Conservation (phyloP, 2,329 filamentous ascomycete species). For the Alternaria hordeiaustralica region DNA sequence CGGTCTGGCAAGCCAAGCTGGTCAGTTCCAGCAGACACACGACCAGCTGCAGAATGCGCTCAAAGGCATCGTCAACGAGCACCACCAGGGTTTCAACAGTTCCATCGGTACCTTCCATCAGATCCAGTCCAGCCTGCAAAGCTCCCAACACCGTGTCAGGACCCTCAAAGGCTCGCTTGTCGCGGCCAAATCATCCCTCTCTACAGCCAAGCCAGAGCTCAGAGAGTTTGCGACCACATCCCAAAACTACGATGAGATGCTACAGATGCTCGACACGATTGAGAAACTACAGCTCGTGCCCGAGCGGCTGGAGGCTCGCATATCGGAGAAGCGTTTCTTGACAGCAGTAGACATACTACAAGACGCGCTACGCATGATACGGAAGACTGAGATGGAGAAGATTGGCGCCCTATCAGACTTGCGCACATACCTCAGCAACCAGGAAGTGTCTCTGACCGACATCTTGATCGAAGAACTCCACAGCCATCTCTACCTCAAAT, state of each 20-base stretch:
- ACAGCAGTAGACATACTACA: slow-evolving; percentile 92
- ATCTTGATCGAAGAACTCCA: slow-evolving; percentile 97
- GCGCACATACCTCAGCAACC: slow-evolving; percentile 86
- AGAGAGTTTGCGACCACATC: slow-evolving; percentile 87
- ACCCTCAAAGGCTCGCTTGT: slow-evolving; percentile 82
- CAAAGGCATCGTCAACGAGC: slow-evolving; percentile 93
- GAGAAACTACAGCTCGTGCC: slow-evolving; percentile 89
- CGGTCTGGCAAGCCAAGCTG: slow-evolving; percentile 86
- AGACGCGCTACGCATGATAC: slow-evolving; percentile 80
- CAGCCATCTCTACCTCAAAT: slow-evolving; percentile 96
- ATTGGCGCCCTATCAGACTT: slow-evolving; percentile 90
- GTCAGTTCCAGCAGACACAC: slow-evolving; percentile 82
- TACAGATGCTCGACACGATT: slow-evolving; percentile 81
- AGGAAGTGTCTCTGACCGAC: slow-evolving; percentile 89
- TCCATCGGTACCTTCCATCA: slow-evolving; percentile 99
- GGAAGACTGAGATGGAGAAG: slow-evolving; percentile 86
- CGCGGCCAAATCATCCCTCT: slow-evolving; percentile 79
- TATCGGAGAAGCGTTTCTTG: slow-evolving; percentile 95
- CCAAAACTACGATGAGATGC: slow-evolving; percentile 86
- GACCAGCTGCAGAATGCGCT: slow-evolving; percentile 89
- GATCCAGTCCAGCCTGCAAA: slow-evolving; percentile 91
- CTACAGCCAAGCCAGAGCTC: slow-evolving; percentile 86
- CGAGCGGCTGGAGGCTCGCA: slow-evolving; percentile 89
- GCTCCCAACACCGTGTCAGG: slow-evolving; percentile 85
- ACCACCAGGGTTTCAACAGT: slow-evolving; percentile 98